These are phyloP conservation scores for Collariella sp. DNA, from an alignment of 495 filamentous ascomycete genomes.

Conservation along the genomic window DNA sequence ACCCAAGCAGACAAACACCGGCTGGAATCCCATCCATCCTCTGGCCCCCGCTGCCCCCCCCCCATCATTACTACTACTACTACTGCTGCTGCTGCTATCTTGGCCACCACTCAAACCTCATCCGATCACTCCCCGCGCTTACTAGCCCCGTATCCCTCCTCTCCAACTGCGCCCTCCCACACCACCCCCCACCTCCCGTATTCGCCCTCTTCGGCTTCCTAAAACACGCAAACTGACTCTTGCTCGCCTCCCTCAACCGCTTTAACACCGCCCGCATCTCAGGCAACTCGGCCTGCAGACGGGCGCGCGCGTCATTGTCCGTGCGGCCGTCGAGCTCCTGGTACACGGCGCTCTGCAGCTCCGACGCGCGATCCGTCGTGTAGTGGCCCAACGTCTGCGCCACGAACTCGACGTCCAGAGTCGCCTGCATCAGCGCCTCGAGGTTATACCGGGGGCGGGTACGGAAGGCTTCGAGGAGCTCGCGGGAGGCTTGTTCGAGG, in stretches of 20 bases:
- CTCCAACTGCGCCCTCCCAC: slow-evolving; percentile 1
- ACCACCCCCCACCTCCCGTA: neutral
- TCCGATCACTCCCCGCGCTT: slow-evolving; percentile 13
- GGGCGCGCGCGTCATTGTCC: slow-evolving; percentile 68
- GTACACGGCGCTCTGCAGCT: slow-evolving; percentile 80
- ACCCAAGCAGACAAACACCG: no score
- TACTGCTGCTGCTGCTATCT: no score
- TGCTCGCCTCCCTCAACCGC: slow-evolving; percentile 69
- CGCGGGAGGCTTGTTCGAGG: slow-evolving; percentile 62
- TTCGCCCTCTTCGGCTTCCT: slow-evolving; percentile 39
- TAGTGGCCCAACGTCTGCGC: slow-evolving; percentile 85
- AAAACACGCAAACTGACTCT: slow-evolving; percentile 79
- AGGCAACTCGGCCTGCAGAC: slow-evolving; percentile 75
- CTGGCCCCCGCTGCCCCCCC: no score
- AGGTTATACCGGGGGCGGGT: slow-evolving; percentile 60
- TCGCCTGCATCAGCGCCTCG: slow-evolving; percentile 87
- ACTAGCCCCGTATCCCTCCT: slow-evolving; percentile 19
- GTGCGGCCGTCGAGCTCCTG: slow-evolving; percentile 78
- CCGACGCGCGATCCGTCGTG: slow-evolving; percentile 70
- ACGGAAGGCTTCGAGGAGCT: slow-evolving; percentile 64
- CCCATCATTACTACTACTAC: no score
- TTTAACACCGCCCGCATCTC: slow-evolving; percentile 83
- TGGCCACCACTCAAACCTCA: no score
- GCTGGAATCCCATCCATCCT: no score
- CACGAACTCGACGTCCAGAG: slow-evolving; percentile 92